Evolutionary conservation across 2,329 filamentous ascomycete species (phyloP), one percentile per base, ranked within the genome.

Genomic region (Pseudogymnoascus sp.): DNA sequence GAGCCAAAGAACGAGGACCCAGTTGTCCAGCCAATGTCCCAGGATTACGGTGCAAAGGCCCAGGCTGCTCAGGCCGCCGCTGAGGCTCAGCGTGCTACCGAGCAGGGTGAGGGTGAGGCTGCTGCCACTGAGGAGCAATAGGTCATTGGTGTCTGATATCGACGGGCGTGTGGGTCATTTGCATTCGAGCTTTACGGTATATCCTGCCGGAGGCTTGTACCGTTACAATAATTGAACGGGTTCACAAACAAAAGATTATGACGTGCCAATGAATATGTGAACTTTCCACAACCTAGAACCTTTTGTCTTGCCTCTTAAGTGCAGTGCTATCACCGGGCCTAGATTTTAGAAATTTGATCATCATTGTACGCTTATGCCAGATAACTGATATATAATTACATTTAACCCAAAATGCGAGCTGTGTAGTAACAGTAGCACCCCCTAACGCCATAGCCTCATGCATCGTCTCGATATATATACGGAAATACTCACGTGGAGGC

Each of bases 1-100:
- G 95, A 99, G 86, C 96, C 95, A 82, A 99, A 99, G 91, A 95
- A 99, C 84, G 95, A 99, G 88, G 87, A 93, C 79, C 87, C 89
- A 75, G 89, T 98, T 71, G 86, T 96, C 75, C 92, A 96, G 82
- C 95, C 95, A 78, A 89, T 93, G 81, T 93, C 89, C 82, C 92
- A 97, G 83, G 96, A 99, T 85, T 99, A 99, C 83, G 95, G 95
- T 76, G 92, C 93, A 73, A 99, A 99, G 90, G 86, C 86, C 70
- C 75, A 85, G 65, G 84, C 85, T 72, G 85, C 86, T 73, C 85
- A 89, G 78, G 86, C 86, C 67, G 85, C 85, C 69, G 88, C 85
- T 70, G 84, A 85, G 75, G 85, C 85, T 73, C 77, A 78, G 62
- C 80, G 80, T 70, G 81, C 83, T 63, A 74, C 77, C 69, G 84